Base-by-base conservation (phyloP, 169 alveolate genomes). In the Babesia sp. region DNA sequence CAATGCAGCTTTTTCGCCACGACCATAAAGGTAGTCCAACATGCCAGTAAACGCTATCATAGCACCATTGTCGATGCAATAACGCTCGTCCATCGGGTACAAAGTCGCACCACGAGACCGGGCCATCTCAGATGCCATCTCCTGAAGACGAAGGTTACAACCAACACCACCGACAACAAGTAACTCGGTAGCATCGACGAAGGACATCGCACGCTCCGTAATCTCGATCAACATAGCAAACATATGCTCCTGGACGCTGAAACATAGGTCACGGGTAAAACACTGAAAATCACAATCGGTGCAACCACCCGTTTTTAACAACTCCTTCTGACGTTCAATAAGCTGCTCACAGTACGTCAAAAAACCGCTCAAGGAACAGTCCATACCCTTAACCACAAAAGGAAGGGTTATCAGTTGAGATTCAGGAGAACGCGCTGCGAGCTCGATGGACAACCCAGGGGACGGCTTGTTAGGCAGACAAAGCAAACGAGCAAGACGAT, bases 111-210 rank as follows among this genome's bases (percentile, higher is more conserved):
- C 98, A 80, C 99, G 94, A 53, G 94, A 97, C 63, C 87, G 72
- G 0, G 98, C 98, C 99, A 98, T 98, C 59, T 78, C 61, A 34
- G 26, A 14, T 9, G 89, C 84, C 99, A 98, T 97, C 74, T 94
- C 92, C 83, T 96, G 97, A 41, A 98, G 91, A 53, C 99, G 91
- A 44, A 92, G 86, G 91, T 98, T 98, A 75, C 99, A 97, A 18
- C 99, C 99, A 4, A 98, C 99, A 20, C 99, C 99, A 42, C 99
- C 99, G 24, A 98, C 99, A 29, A 98, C 92, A 42, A 98, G 74
- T 9, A 98, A 98, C 63, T 95, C 97, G 50, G 93, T 94, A 42
- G 99, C 36, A 44, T 37, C 80, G 36, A 56, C 42, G 75, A 96
- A 97, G 44, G 99, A 94, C 98, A 98, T 98, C 16, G 99, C 99